These are phyloP conservation scores for Rhododendron kiyosumense DNA, from an alignment of 148 eudicot genomes.

Conservation along the genomic window DNA sequence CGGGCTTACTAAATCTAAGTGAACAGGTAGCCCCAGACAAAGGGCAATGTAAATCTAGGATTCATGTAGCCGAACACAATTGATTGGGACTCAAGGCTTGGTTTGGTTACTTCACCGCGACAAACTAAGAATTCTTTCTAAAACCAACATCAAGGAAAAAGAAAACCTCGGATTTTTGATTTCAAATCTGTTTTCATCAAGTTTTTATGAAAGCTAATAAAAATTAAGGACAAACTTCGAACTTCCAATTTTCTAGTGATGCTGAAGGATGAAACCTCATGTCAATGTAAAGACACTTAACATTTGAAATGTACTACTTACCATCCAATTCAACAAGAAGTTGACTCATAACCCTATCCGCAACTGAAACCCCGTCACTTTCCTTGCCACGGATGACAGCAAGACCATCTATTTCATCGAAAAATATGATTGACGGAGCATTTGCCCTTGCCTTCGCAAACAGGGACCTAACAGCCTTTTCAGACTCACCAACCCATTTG, in stretches of 20 bases:
- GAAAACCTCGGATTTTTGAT: not conserved
- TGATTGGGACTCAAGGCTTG: too few relatives aligned
- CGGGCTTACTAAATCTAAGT: too few relatives aligned
- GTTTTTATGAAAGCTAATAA: not conserved
- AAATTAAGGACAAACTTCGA: not conserved
- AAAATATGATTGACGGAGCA: slow-evolving; percentile 90
- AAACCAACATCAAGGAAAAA: not conserved
- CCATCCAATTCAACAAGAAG: slow-evolving; percentile 94
- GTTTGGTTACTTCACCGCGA: not conserved
- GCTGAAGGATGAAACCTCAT: not conserved
- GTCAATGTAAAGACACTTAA: not conserved
- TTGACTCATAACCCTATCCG: slow-evolving; percentile 92
- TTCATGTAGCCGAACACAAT: too few relatives aligned
- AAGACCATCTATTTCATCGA: slow-evolving; percentile 96
- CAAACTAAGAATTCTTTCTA: not conserved
- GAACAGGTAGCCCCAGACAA: too few relatives aligned
- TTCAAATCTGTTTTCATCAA: too few relatives aligned
- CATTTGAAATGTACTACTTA: slow-evolving; percentile 18
- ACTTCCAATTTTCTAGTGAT: not conserved
- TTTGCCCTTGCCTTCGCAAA: slow-evolving; percentile 95
- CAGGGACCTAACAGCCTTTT: slow-evolving; percentile 81
- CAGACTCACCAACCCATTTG: slow-evolving; percentile 99
- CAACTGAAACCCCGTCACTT: slow-evolving; percentile 86
- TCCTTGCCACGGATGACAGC: slow-evolving; percentile 85
- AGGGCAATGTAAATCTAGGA: too few relatives aligned